A percentile compares a stretch with the other conserved stretches of the same genome.
Evolutionary conservation across 2,329 filamentous ascomycete species (phyloP).

Genomic region (Akanthomyces muscarius): DNA sequence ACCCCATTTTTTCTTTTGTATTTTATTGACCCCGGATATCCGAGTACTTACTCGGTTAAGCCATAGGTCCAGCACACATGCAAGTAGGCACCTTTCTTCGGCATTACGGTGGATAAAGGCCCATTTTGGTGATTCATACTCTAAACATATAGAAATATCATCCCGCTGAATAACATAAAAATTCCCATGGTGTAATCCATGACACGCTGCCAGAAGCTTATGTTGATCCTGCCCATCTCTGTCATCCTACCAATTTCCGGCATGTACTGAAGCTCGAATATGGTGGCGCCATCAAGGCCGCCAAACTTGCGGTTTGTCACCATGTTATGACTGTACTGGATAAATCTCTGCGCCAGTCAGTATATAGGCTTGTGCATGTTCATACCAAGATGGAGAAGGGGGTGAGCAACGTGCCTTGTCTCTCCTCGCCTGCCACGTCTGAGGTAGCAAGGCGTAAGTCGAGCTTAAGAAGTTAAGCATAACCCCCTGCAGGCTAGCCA

Average conservation of each 20-base stretch:
- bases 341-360: constrained; percentile 19
- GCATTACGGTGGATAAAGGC: no score
- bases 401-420: constrained; percentile 24
- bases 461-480: constrained; percentile 58
- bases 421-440: constrained; percentile 34
- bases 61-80: no score
- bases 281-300: constrained; percentile 59
- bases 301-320: constrained; percentile 57
- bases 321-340: constrained; percentile 40
- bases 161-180: not conserved
- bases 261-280: constrained; percentile 69
- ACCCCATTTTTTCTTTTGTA: no score
- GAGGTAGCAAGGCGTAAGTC: constrained; percentile 34
- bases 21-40: no score
- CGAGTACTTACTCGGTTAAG: no score
- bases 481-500: constrained; percentile 63
- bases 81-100: no score
- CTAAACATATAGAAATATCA: no score
- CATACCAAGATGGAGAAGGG: not conserved
- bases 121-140: no score
- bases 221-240: constrained; percentile 26
- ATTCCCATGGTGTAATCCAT: not conserved
- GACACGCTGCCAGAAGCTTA: not conserved
- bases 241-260: constrained; percentile 42
- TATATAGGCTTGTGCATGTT: not conserved